Percentiles rank a stretch among this genome's conserved stretches.
Evolutionary conservation across 1,284 basidiomycete genomes (phyloP).

Genomic region (Caloboletus inedulis): DNA sequence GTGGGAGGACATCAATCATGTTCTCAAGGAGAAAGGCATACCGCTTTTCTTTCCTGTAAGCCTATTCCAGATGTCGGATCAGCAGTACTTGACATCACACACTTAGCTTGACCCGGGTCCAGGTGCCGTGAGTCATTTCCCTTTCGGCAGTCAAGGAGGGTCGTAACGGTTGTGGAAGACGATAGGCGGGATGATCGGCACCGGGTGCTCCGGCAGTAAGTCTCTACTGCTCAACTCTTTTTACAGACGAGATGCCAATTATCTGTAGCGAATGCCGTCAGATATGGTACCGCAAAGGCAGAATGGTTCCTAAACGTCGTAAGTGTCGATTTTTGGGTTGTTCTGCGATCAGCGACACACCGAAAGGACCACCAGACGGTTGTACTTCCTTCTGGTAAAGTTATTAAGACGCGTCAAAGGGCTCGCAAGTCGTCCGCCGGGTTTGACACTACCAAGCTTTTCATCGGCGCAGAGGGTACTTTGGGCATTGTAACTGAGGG

Average conservation of each 20-base stretch:
- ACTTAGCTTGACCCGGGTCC: slow-evolving; percentile 51
- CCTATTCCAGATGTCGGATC: background rate
- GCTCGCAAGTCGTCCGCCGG: slow-evolving; percentile 76
- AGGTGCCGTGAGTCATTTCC: slow-evolving; percentile 41
- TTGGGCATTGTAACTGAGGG: slow-evolving; percentile 79
- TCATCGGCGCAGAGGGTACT: slow-evolving; percentile 81
- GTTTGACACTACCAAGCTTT: slow-evolving; percentile 76
- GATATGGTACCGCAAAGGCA: slow-evolving; percentile 75
- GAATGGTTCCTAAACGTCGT: slow-evolving; percentile 71
- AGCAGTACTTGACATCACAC: background rate
- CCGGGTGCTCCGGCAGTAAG: slow-evolving; percentile 55
- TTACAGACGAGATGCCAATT: background rate
- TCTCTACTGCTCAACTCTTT: slow-evolving; percentile 2
- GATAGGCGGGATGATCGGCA: slow-evolving; percentile 56
- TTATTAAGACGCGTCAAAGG: slow-evolving; percentile 74
- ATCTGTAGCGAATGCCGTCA: slow-evolving; percentile 67
- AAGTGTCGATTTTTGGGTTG: slow-evolving; percentile 23
- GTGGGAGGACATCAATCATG: slow-evolving; percentile 87
- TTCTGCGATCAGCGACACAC: background rate
- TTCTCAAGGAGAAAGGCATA: slow-evolving; percentile 65
- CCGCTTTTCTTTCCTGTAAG: slow-evolving; percentile 69
- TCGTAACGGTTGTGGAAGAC: slow-evolving; percentile 36
- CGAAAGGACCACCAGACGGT: slow-evolving; percentile 48
- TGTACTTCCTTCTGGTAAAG: slow-evolving; percentile 75
- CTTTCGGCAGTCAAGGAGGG: background rate